Evolutionary conservation across 768 basidiomycete species (phyloP).

Genomic region (Boletus reticulatus): DNA sequence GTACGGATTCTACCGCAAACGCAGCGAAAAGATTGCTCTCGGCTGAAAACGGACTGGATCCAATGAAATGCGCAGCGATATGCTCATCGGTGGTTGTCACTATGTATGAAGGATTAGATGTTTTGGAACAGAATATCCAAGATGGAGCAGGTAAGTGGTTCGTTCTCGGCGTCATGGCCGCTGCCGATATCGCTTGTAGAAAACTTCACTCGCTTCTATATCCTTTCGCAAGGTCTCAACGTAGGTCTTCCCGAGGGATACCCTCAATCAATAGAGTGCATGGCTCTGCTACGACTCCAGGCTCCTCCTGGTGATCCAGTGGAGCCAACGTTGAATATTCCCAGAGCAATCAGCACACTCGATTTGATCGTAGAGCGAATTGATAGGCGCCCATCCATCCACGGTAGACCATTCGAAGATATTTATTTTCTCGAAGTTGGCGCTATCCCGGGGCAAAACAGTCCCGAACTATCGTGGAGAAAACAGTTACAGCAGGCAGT

Average conservation of each 20-base stretch:
- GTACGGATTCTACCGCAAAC: constrained; percentile 68
- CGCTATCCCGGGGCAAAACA: neutral
- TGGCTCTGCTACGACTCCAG: constrained; percentile 41
- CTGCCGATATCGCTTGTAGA: constrained; percentile 34
- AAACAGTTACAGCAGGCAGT: constrained; percentile 36
- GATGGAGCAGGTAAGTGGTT: constrained; percentile 35
- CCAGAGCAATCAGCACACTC: constrained; percentile 35
- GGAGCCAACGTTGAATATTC: constrained; percentile 9
- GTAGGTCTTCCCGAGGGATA: constrained; percentile 26
- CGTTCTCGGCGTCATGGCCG: neutral
- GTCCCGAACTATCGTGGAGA: constrained; percentile 27
- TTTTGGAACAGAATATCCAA: constrained; percentile 64
- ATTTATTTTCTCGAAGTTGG: constrained; percentile 65
- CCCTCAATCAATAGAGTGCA: constrained; percentile 18
- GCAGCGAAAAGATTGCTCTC: constrained; percentile 51
- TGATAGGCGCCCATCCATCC: constrained; percentile 60
- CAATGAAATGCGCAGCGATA: constrained; percentile 63
- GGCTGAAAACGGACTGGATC: constrained; percentile 35
- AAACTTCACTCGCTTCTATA: constrained; percentile 70
- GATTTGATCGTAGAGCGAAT: constrained; percentile 49
- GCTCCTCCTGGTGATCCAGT: neutral
- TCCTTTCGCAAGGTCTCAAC: constrained; percentile 43
- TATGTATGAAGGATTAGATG: constrained; percentile 59
- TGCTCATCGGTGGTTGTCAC: constrained; percentile 64
- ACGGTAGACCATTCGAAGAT: constrained; percentile 47